phyloP scores from a whole-genome alignment of 345 rosid genomes.

The Salix suchowensis region DNA sequence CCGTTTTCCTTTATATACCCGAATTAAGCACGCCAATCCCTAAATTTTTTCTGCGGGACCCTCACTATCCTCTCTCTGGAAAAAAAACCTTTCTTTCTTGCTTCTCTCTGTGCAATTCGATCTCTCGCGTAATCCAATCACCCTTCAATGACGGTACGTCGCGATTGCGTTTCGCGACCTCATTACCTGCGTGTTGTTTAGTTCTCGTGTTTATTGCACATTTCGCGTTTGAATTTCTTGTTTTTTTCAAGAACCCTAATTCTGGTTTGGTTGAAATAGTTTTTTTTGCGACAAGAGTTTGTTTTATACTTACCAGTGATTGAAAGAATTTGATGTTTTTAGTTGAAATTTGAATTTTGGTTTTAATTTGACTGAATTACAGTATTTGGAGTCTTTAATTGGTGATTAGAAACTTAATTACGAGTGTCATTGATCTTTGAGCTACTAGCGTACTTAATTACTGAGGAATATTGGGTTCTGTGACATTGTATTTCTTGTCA shows the following conservation, averaged over 20 bases:
- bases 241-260: slow-evolving; percentile 2
- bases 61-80: slow-evolving; percentile 8
- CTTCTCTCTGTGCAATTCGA: slow-evolving; percentile 17
- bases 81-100: background rate
- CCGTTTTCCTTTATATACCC: slow-evolving; percentile 1
- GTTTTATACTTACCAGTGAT: background rate
- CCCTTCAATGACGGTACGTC: slow-evolving; percentile 45
- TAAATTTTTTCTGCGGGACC: slow-evolving; percentile 24
- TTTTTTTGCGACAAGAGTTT: background rate
- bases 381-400: background rate
- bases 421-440: background rate
- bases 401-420: background rate
- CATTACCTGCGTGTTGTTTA: background rate
- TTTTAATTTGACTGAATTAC: background rate
- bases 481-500: background rate
- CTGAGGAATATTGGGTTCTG: background rate
- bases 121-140: slow-evolving; percentile 8
- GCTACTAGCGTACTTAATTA: background rate
- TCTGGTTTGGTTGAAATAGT: slow-evolving; percentile 13
- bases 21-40: background rate
- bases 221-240: background rate
- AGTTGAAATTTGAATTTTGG: background rate
- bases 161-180: slow-evolving; percentile 1
- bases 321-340: background rate
- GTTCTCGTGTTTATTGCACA: background rate